phyloP scores from a whole-genome alignment of 75 land plant genomes.

The Pinus taeda region DNA sequence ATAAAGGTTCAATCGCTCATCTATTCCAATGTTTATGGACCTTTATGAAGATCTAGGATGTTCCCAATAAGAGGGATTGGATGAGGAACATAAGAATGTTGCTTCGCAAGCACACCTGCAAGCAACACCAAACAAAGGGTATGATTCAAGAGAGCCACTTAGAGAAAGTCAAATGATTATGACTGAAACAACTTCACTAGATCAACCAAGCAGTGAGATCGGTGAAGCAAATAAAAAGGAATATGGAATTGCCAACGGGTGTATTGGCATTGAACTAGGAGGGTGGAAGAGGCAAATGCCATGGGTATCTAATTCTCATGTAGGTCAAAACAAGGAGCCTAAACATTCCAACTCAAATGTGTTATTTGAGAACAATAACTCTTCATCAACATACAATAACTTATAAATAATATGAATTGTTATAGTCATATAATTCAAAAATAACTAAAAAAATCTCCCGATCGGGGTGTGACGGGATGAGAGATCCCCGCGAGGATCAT shows the following conservation, averaged over 20 bases:
- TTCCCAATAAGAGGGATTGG: slow-evolving; percentile 18
- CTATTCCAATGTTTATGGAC: slow-evolving; percentile 27
- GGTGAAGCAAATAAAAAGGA: slow-evolving; percentile 57
- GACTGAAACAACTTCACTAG: slow-evolving; percentile 93
- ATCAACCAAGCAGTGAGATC: slow-evolving; percentile 49
- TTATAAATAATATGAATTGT: no score
- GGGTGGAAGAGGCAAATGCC: no score
- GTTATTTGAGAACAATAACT: no score
- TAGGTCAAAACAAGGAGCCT: no score
- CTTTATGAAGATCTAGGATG: slow-evolving; percentile 32
- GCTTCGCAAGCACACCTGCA: neutral
- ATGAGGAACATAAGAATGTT: slow-evolving; percentile 44
- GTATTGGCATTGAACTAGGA: neutral
- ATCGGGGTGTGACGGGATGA: no score
- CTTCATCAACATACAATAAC: no score
- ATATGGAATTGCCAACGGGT: slow-evolving; percentile 39
- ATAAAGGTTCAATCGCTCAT: slow-evolving; percentile 10
- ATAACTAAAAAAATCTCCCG: no score
- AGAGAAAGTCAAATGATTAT: slow-evolving; percentile 26
- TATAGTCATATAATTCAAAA: no score
- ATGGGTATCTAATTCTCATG: no score
- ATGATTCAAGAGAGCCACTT: slow-evolving; percentile 28
- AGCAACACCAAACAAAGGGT: no score
- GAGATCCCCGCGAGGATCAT: no score
- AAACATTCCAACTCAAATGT: no score